These are phyloP conservation scores for Primulina tabacum DNA, from an alignment of 257 asterid genomes.

Conservation along the genomic window DNA sequence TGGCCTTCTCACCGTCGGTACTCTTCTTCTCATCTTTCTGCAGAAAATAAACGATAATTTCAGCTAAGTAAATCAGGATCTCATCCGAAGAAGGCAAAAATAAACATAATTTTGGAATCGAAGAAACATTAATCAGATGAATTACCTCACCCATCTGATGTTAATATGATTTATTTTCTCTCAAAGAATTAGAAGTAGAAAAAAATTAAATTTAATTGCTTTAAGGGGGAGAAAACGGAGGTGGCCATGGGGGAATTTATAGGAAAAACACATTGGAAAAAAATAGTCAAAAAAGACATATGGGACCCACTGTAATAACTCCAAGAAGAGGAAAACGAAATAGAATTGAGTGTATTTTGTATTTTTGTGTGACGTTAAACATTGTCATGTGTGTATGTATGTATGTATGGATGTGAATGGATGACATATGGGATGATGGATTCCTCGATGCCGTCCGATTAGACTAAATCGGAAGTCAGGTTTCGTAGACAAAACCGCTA, in stretches of 20 bases:
- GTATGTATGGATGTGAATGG: conserved; percentile 1
- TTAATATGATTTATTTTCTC: background rate
- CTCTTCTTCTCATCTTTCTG: conserved; percentile 51
- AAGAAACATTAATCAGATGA: conserved; percentile 3
- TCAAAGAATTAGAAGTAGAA: background rate
- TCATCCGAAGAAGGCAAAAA: background rate
- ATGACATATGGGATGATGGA: background rate
- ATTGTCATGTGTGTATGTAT: conserved; percentile 18
- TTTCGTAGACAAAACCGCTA: conserved; percentile 23
- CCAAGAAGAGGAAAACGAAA: background rate
- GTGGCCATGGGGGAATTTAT: conserved; percentile 55
- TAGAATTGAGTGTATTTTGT: background rate
- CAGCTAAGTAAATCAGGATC: background rate
- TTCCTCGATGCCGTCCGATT: conserved; percentile 21
- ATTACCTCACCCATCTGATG: conserved; percentile 75
- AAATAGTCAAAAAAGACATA: conserved; percentile 22
- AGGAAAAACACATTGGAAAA: conserved; percentile 14
- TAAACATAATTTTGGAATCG: background rate
- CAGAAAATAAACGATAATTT: conserved; percentile 11
- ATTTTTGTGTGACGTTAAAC: too few relatives aligned
- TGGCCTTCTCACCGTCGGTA: conserved; percentile 41
- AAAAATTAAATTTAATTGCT: conserved; percentile 28
- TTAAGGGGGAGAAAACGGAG: conserved; percentile 59
- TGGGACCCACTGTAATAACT: conserved; percentile 27
- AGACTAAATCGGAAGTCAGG: conserved; percentile 14